Percentiles rank a stretch among this genome's conserved stretches.
Evolutionary conservation across 805 yeast genomes (phyloP).

Genomic region (Saturnispora sanitii): DNA sequence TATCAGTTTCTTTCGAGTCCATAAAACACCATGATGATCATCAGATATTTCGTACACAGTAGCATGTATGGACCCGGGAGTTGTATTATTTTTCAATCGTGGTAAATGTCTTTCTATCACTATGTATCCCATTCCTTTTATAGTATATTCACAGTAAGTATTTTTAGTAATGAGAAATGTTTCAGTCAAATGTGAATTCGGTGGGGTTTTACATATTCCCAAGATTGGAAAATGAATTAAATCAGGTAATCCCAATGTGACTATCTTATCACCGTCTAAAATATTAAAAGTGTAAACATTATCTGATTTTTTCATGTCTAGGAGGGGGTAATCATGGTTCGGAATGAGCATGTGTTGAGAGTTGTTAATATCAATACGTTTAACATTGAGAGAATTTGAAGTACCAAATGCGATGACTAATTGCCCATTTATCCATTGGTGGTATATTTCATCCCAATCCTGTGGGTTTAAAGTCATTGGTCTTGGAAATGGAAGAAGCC

Average conservation of each 20-base stretch:
- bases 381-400: neutral
- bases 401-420: constrained; percentile 6
- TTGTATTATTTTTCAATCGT: neutral
- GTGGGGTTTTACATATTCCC: neutral
- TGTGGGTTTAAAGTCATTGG: neutral
- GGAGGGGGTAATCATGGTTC: constrained; percentile 7
- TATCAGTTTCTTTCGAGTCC: neutral
- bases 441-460: constrained; percentile 3
- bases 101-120: constrained; percentile 7
- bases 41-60: neutral
- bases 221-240: constrained; percentile 6
- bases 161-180: neutral
- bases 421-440: constrained; percentile 1
- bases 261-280: constrained; percentile 3
- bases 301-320: neutral
- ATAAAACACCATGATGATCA: constrained; percentile 1
- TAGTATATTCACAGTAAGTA: neutral
- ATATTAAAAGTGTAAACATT: neutral
- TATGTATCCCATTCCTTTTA: no score
- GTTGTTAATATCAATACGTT: neutral
- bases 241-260: constrained; percentile 1
- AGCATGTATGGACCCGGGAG: neutral
- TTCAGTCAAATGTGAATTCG: neutral
- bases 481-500: constrained; percentile 3
- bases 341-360: neutral